Evolutionary conservation across 495 filamentous ascomycete genomes (phyloP), one percentile per base, ranked within the genome.

Genomic region (Paragyromitra xinjiangensis): DNA sequence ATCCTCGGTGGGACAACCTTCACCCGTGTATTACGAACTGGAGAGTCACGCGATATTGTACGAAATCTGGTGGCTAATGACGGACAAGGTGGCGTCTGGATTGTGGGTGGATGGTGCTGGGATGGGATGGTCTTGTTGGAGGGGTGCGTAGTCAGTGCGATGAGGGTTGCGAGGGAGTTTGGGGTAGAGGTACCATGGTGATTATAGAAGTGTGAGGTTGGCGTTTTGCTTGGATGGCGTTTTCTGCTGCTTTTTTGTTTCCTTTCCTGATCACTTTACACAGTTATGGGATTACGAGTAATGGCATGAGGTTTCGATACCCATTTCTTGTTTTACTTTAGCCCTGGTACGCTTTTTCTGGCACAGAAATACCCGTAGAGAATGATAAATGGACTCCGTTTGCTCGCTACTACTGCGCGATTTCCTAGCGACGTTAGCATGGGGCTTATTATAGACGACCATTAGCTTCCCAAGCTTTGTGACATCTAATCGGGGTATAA

Each of bases 71-170:
- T 70, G 7, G 50, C 69, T 53, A 64, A 71, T 61, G 40, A 64
- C 55, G 19, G 42, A 44, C 84, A 87, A 45, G 83, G 81, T 1
- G 83, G 84, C 14, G 85, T 90, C 7, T 89, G 84, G 82, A 72
- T 90, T 39, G 86, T 84, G 7, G 89, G 89, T 19, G 85, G 86
- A 0, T 90, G 88, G 89, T 89, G 88, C 72, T 90, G 89, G 88
- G 89, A 90, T 83, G 89, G 89, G 0, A 89, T 90, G 88, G 89
- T 90, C 9, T 62, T 90, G 69, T 79, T 90, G 12, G 88, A 90
- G 75, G 89, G 89, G 8, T 90, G 89, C 69, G 81, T 89, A 14
- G 83, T 86, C 4, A 89, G 88, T 16, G 87, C 88, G 0, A 85
- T 87, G 79, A 81, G 85, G 14, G 85, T 90, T 53, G 88, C 87